Base-by-base conservation (phyloP, 306 rosid genomes). In the Gastrolobium bilobum region DNA sequence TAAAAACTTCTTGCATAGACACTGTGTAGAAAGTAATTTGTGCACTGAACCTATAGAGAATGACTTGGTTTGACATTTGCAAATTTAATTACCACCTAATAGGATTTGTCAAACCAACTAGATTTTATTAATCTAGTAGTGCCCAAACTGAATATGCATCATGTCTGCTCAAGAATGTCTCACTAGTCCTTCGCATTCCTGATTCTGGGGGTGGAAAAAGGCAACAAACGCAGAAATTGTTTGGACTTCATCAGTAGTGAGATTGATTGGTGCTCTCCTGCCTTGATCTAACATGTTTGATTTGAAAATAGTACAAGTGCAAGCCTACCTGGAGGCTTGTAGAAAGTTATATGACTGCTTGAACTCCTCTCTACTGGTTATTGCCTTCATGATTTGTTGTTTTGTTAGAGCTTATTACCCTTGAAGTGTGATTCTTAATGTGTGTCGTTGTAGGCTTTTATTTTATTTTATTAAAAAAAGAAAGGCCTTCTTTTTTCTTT, bases 21-120 rank as follows among this genome's bases (percentile, higher is more conserved):
- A 64, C 26, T 3, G 31, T 37, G 9, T 71, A 52, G 33, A 50
- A 9, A 11, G 62, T 62, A 53, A 26, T 42, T 62, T 68, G 52
- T 69, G 43, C 8, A 10, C 52, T 11, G 20, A 76, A 6, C 53
- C 13, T 52, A 26, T 52, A 1, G 64, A 44, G 64, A 76, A 50
- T 51, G 11, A 29, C 52, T 50, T 38, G 3, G 61, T 51, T 48
- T 77, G 80, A 65, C 33, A 62, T 51, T 82, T 80, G 51, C 73
- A 58, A 31, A 37, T 40, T 20, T 61, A 37, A 33, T 57, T 46
- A 56, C 70, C 61, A 2, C 64, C 50, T 26, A 38, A 40, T 51
- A 52, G 30, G 51, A 60, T 72, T 54, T 57, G 10, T 34, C 53
- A 59, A 59, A 43, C 64, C 35, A 26, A 26, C 71, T 48, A 58